These are phyloP conservation scores for Cystofilobasidium bisporidii DNA, from an alignment of 768 basidiomycete genomes.

Conservation along the genomic window DNA sequence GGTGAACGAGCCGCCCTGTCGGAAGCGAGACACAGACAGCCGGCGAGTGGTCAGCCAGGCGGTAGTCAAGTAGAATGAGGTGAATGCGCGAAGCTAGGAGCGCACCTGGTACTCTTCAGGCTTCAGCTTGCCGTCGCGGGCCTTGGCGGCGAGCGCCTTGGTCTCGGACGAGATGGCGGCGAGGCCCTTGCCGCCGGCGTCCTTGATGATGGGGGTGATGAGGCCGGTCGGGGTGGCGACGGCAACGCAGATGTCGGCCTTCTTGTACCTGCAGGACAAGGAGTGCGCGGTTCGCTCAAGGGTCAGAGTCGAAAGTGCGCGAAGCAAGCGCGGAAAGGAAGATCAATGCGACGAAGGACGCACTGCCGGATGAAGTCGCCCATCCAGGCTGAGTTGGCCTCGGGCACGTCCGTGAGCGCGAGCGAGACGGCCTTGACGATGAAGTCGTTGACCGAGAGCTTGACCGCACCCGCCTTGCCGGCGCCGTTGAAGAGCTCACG, in stretches of 20 bases:
- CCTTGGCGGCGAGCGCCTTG: conserved; percentile 86
- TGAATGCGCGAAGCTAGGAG: too few relatives aligned
- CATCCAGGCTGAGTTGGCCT: conserved; percentile 95
- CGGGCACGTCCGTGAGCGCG: conserved; percentile 87
- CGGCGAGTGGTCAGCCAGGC: neutral
- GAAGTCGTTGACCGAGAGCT: conserved; percentile 96
- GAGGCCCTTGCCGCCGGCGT: conserved; percentile 84
- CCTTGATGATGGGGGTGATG: conserved; percentile 94
- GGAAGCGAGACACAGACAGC: neutral
- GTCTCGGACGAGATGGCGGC: conserved; percentile 85
- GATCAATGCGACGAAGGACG: conserved; percentile 37
- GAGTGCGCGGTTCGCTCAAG: neutral
- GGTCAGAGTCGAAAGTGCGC: neutral
- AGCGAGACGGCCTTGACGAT: conserved; percentile 88
- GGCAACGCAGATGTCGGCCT: conserved; percentile 92
- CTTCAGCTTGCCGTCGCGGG: conserved; percentile 88
- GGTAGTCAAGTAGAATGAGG: too few relatives aligned
- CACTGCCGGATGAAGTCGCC: conserved; percentile 92
- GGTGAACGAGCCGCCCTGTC: conserved; percentile 89
- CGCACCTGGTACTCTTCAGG: conserved; percentile 89
- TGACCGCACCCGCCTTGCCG: conserved; percentile 57
- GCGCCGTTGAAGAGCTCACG: conserved; percentile 82
- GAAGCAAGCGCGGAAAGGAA: neutral
- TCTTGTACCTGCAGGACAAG: conserved; percentile 60
- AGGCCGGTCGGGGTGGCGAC: conserved; percentile 92